phyloP scores from a whole-genome alignment of 1,284 basidiomycete genomes.

The Cutaneotrichosporon sp. region DNA sequence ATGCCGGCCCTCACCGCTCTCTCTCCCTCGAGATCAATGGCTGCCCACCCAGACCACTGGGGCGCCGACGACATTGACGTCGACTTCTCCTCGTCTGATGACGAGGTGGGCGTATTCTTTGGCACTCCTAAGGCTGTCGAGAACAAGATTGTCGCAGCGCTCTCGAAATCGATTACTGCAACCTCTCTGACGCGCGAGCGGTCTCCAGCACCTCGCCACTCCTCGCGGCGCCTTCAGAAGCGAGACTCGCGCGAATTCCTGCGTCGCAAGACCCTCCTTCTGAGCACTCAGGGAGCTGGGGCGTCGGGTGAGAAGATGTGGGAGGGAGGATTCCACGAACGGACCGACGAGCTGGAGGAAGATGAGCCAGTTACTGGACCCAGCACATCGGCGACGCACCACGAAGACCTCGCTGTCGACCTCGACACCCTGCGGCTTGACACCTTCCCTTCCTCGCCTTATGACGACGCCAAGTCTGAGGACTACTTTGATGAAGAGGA shows the following conservation, averaged over 20 bases:
- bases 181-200: constrained; percentile 12
- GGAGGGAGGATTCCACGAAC: constrained; percentile 28
- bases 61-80: constrained; percentile 9
- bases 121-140: constrained; percentile 33
- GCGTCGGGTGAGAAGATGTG: constrained; percentile 21
- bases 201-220: constrained; percentile 9
- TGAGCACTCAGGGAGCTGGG: constrained; percentile 17
- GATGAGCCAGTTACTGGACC: constrained; percentile 6
- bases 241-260: constrained; percentile 41
- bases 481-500: constrained; percentile 21
- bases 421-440: constrained; percentile 22
- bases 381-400: constrained; percentile 3
- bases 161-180: constrained; percentile 23
- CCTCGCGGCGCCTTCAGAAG: constrained; percentile 28
- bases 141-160: constrained; percentile 29
- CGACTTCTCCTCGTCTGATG: constrained; percentile 28
- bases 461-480: neutral
- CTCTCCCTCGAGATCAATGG: neutral
- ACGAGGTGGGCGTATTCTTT: constrained; percentile 42
- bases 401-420: constrained; percentile 26
- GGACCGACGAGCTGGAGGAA: constrained; percentile 8
- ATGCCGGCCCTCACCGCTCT: neutral
- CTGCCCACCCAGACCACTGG: neutral
- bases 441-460: constrained; percentile 7
- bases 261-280: constrained; percentile 36